These are phyloP conservation scores for Platanus orientalis DNA, from an alignment of 164 flowering plant species.

Conservation along the genomic window DNA sequence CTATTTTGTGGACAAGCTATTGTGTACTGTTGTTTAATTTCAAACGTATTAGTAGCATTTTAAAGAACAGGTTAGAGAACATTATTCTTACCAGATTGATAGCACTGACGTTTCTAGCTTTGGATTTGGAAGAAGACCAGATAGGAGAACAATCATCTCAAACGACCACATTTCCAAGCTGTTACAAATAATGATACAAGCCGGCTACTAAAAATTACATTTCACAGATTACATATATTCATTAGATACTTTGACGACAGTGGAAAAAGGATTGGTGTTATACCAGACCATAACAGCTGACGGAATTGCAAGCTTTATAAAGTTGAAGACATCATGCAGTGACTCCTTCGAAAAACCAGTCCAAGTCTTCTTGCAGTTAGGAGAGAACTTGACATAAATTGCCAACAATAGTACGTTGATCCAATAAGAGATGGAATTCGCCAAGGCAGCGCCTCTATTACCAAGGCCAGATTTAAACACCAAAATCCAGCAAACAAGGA, in stretches of 20 bases:
- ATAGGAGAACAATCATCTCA: slow-evolving; percentile 22
- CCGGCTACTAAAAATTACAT: neutral
- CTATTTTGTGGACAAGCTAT: too few species aligned
- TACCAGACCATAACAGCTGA: slow-evolving; percentile 39
- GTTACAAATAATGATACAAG: neutral
- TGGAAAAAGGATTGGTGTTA: neutral
- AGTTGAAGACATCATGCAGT: slow-evolving; percentile 18
- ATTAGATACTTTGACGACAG: neutral
- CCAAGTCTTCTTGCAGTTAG: slow-evolving; percentile 34
- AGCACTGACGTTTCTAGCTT: slow-evolving; percentile 27
- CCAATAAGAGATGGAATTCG: slow-evolving; percentile 34
- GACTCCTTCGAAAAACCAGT: slow-evolving; percentile 36
- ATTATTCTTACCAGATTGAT: slow-evolving; percentile 20
- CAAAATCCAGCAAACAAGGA: slow-evolving; percentile 28
- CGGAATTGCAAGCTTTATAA: slow-evolving; percentile 33
- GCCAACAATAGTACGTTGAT: slow-evolving; percentile 26
- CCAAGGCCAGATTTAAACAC: slow-evolving; percentile 31
- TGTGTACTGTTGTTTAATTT: too few species aligned
- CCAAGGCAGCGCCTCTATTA: slow-evolving; percentile 32
- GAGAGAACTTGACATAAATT: slow-evolving; percentile 31
- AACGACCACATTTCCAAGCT: slow-evolving; percentile 33
- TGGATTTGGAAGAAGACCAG: slow-evolving; percentile 33
- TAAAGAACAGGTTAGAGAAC: neutral
- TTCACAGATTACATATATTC: neutral
- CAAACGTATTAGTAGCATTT: too few species aligned